A percentile compares a stretch with the other conserved stretches of the same genome.
Evolutionary conservation across 1,284 basidiomycete species (phyloP).

Genomic region (Cutaneotrichosporon sp.): DNA sequence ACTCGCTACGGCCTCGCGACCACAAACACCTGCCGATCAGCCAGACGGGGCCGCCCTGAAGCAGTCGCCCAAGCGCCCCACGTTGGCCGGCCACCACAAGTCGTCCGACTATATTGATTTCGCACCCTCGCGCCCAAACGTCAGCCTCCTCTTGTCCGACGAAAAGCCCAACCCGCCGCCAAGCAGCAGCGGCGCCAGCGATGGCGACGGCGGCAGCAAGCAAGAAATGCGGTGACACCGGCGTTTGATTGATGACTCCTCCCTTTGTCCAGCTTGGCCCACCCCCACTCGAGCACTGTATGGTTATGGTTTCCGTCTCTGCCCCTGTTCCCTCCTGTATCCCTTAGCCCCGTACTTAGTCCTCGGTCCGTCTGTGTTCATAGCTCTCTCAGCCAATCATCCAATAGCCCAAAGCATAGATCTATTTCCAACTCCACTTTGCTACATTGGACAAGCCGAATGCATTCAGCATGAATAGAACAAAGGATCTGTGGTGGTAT

Average conservation of each 20-base stretch:
- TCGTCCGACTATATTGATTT: constrained; percentile 9
- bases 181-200: background rate
- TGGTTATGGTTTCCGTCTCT: background rate
- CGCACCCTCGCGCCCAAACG: constrained; percentile 12
- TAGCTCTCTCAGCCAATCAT: background rate
- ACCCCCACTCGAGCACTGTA: background rate
- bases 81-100: background rate
- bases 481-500: no score
- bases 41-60: background rate
- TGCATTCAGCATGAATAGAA: no score
- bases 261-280: background rate
- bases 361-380: background rate
- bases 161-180: background rate
- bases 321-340: background rate
- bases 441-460: no score
- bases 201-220: background rate
- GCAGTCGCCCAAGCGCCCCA: background rate
- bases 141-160: constrained; percentile 7
- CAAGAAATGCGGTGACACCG: background rate
- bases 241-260: background rate
- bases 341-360: background rate
- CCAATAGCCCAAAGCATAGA: no score
- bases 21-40: background rate
- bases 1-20: background rate
- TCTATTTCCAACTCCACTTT: no score